A percentile compares a stretch with the other conserved stretches of the same genome.
phyloP scores from a whole-genome alignment of 202 grass and related monocot genomes.

The Elaeis oleifera region DNA sequence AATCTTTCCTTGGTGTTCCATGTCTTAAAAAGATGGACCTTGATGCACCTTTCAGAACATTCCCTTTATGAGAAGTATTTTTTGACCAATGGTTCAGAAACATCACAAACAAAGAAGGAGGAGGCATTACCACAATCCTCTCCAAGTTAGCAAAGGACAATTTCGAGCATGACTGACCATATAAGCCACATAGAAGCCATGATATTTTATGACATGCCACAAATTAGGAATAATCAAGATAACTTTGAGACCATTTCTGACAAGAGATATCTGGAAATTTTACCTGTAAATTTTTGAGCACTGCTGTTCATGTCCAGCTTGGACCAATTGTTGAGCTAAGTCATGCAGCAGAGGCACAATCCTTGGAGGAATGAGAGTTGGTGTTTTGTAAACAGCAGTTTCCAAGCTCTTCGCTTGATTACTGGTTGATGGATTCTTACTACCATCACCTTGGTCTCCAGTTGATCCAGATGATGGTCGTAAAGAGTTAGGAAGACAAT shows the following conservation, averaged over 20 bases:
- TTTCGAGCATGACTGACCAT: too few species aligned
- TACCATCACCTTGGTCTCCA: conserved; percentile 36
- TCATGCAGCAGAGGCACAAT: conserved; percentile 82
- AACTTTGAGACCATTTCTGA: neutral
- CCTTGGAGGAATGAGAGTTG: conserved; percentile 73
- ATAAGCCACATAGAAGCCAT: too few species aligned
- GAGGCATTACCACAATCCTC: too few species aligned
- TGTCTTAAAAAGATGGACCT: too few species aligned
- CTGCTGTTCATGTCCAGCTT: conserved; percentile 67
- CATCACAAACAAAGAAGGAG: too few species aligned
- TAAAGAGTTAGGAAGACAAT: conserved; percentile 2
- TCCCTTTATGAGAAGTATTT: too few species aligned
- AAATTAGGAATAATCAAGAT: too few species aligned
- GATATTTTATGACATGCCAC: too few species aligned
- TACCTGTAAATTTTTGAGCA: conserved; percentile 91
- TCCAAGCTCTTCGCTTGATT: conserved; percentile 37
- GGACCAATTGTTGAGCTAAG: conserved; percentile 82
- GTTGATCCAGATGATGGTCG: conserved; percentile 9
- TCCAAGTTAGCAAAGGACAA: too few species aligned
- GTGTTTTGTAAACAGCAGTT: conserved; percentile 58
- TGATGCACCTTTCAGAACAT: too few species aligned
- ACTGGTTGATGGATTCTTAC: conserved; percentile 27
- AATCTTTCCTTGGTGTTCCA: too few species aligned
- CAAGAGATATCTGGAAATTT: neutral
- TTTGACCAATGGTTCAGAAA: too few species aligned